Evolutionary conservation across 2,329 filamentous ascomycete species (phyloP).

Genomic region (Penicillium vulpinum): DNA sequence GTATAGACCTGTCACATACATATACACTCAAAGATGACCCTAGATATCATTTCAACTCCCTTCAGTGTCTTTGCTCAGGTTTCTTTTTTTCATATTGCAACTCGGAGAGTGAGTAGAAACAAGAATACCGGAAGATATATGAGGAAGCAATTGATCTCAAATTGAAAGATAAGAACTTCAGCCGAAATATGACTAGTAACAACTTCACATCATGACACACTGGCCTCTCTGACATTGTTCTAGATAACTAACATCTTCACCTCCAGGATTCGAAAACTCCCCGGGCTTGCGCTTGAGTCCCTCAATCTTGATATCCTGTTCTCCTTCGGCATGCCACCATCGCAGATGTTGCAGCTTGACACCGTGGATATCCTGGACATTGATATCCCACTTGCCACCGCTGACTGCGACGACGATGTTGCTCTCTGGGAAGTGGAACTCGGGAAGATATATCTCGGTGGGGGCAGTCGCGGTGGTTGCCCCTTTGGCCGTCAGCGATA

Average conservation of each 20-base stretch:
- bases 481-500: slow-evolving; percentile 65
- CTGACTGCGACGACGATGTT: slow-evolving; percentile 71
- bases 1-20: slow-evolving; percentile 4
- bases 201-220: slow-evolving; percentile 52
- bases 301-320: slow-evolving; percentile 74
- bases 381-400: slow-evolving; percentile 88
- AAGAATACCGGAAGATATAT: background rate
- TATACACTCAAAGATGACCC: background rate
- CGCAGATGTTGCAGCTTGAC: slow-evolving; percentile 72
- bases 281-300: slow-evolving; percentile 66
- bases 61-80: background rate
- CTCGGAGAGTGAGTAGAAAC: background rate
- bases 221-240: slow-evolving; percentile 57
- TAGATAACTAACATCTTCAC: slow-evolving; percentile 76
- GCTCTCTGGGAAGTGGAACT: slow-evolving; percentile 84
- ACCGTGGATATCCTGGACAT: slow-evolving; percentile 67
- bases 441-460: slow-evolving; percentile 82
- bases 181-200: background rate
- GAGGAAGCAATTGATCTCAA: background rate
- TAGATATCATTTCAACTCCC: background rate
- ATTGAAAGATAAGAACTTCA: background rate
- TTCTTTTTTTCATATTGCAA: background rate
- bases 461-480: slow-evolving; percentile 64
- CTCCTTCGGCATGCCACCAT: slow-evolving; percentile 91
- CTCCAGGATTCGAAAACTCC: slow-evolving; percentile 48